Conservation (phyloP, 2,329 filamentous ascomycete genomes). For the Colletotrichum lini region DNA sequence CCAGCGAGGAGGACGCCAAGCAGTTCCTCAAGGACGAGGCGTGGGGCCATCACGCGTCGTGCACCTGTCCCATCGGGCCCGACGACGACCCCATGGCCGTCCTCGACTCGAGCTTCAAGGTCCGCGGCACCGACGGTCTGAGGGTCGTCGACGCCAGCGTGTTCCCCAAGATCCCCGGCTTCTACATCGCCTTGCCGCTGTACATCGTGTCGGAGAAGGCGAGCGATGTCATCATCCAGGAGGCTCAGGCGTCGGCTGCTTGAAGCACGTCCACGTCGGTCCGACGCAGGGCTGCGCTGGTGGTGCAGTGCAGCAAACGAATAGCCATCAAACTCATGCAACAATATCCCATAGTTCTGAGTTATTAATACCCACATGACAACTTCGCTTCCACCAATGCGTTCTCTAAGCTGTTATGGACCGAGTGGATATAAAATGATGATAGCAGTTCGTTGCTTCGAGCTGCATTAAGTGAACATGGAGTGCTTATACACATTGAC, state of each 20-base stretch:
- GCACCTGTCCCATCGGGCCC: constrained; percentile 69
- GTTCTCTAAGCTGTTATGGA: no score
- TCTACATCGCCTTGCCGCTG: constrained; percentile 62
- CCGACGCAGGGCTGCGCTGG: background rate
- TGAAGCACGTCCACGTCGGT: background rate
- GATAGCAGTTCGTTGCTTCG: no score
- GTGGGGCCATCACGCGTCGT: constrained; percentile 72
- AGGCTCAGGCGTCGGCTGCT: background rate
- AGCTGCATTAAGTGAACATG: no score
- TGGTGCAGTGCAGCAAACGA: background rate
- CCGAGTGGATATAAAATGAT: no score
- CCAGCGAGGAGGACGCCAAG: constrained; percentile 15
- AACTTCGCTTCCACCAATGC: no score
- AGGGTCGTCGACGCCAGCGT: constrained; percentile 74
- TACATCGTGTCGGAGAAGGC: constrained; percentile 75
- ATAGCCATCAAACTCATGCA: no score
- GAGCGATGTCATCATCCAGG: constrained; percentile 49
- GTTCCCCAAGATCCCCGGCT: constrained; percentile 53
- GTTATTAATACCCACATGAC: no score
- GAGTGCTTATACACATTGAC: no score
- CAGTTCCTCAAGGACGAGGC: constrained; percentile 33
- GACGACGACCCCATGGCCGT: constrained; percentile 70
- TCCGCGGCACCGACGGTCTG: constrained; percentile 68
- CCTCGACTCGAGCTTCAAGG: constrained; percentile 70
- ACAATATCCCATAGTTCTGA: no score